These are phyloP conservation scores for Fusarium nygamai DNA, from an alignment of 2,329 filamentous ascomycete genomes.

Conservation along the genomic window DNA sequence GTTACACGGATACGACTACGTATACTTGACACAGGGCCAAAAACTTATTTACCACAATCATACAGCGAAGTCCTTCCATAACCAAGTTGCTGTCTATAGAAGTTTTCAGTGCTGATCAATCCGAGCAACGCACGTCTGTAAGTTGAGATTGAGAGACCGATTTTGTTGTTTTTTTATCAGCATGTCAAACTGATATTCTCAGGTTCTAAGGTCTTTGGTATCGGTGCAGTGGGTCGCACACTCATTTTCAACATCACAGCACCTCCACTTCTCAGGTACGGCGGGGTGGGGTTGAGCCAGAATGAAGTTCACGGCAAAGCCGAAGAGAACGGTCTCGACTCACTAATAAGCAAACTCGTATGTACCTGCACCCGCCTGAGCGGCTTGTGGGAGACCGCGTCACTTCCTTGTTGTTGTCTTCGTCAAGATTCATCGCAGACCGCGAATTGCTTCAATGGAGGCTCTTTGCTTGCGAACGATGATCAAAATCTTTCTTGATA, in stretches of 20 bases:
- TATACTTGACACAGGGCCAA: not conserved
- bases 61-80: not conserved
- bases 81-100: not conserved
- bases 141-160: not conserved
- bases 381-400: slow-evolving; percentile 13
- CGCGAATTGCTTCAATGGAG: not conserved
- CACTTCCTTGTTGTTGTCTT: not conserved
- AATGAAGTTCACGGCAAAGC: slow-evolving; percentile 40
- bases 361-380: slow-evolving; percentile 23
- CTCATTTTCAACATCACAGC: slow-evolving; percentile 13
- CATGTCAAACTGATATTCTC: not conserved
- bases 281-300: slow-evolving; percentile 34
- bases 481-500: not conserved
- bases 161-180: not conserved
- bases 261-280: slow-evolving; percentile 43
- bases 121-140: not conserved
- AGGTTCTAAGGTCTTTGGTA: not conserved
- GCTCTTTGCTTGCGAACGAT: not conserved
- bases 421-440: not conserved
- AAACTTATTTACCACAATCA: not conserved
- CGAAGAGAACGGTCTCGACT: slow-evolving; percentile 46
- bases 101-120: not conserved
- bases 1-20: slow-evolving; percentile 25
- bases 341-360: slow-evolving; percentile 14
- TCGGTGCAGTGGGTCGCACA: not conserved